Evolutionary conservation across 2,329 filamentous ascomycete genomes (phyloP).

Genomic region (Alternaria novae-zelandiae): DNA sequence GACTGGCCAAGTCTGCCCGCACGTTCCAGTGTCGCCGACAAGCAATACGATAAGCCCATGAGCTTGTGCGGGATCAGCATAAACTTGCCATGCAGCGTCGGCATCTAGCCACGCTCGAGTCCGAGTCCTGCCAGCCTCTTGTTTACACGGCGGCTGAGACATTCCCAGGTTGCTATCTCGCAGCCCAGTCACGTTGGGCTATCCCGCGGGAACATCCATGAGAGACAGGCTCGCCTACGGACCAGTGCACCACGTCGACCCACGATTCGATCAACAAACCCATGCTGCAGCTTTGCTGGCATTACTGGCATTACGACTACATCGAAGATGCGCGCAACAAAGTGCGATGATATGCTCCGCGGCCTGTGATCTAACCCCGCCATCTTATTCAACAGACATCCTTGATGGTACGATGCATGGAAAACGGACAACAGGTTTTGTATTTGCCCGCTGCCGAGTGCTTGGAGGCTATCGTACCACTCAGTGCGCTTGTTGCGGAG

Average conservation of each 20-base stretch:
- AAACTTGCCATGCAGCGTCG: background rate
- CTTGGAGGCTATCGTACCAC: background rate
- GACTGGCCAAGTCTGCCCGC: constrained; percentile 2
- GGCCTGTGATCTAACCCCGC: background rate
- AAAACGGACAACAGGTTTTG: background rate
- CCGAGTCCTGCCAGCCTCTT: constrained; percentile 13
- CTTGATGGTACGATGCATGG: background rate
- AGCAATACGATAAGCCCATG: constrained; percentile 11
- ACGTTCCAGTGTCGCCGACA: constrained; percentile 6
- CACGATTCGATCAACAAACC: background rate
- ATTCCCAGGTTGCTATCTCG: background rate
- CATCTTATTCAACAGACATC: background rate
- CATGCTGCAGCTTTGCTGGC: background rate
- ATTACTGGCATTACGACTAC: background rate
- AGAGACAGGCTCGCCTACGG: background rate
- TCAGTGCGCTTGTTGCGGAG: background rate
- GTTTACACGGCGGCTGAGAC: constrained; percentile 4
- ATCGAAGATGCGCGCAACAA: background rate
- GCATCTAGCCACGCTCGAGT: background rate
- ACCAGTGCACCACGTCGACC: background rate
- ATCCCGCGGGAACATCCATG: constrained; percentile 11
- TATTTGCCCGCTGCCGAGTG: background rate
- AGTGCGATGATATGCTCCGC: background rate
- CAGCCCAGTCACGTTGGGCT: constrained; percentile 1
- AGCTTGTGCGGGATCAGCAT: constrained; percentile 1